Evolutionary conservation across 1,284 basidiomycete species (phyloP).

Genomic region (Rhodotorula sp.): DNA sequence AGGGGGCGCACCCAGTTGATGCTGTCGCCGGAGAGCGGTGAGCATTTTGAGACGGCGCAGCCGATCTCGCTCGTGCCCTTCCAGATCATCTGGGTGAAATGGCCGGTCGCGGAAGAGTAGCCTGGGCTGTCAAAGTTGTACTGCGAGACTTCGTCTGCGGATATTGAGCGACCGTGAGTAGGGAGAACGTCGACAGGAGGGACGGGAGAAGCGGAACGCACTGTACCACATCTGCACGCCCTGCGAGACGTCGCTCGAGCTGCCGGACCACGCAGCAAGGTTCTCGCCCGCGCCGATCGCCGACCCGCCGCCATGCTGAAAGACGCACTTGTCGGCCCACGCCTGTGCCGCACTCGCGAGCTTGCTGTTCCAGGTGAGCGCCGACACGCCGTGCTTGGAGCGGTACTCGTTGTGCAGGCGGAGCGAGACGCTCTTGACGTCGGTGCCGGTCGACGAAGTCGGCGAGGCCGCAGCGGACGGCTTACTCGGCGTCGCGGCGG

Average conservation of each 20-base stretch:
- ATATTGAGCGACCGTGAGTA: too few relatives aligned
- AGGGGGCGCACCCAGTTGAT: background rate
- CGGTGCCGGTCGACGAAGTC: background rate
- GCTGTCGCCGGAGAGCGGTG: background rate
- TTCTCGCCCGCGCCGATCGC: conserved; percentile 28
- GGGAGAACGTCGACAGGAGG: background rate
- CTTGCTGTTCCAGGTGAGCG: conserved; percentile 26
- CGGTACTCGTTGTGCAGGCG: conserved; percentile 32
- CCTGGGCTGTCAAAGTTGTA: conserved; percentile 15
- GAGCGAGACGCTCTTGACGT: conserved; percentile 11
- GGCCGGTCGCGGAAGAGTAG: conserved; percentile 8
- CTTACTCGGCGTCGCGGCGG: background rate
- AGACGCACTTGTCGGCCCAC: conserved; percentile 36
- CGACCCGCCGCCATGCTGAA: conserved; percentile 19
- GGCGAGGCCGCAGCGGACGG: background rate
- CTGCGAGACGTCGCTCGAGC: background rate
- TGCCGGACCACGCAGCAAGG: conserved; percentile 9
- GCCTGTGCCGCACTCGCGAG: conserved; percentile 27
- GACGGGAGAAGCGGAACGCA: background rate
- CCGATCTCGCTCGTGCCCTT: conserved; percentile 21
- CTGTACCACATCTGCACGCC: conserved; percentile 10
- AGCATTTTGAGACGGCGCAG: conserved; percentile 5
- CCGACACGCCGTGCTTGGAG: conserved; percentile 12
- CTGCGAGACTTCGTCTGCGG: conserved; percentile 11
- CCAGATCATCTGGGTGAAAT: conserved; percentile 32